These are phyloP conservation scores for Eremothecium coryli DNA, from an alignment of 1,139 yeast species.

Conservation along the genomic window DNA sequence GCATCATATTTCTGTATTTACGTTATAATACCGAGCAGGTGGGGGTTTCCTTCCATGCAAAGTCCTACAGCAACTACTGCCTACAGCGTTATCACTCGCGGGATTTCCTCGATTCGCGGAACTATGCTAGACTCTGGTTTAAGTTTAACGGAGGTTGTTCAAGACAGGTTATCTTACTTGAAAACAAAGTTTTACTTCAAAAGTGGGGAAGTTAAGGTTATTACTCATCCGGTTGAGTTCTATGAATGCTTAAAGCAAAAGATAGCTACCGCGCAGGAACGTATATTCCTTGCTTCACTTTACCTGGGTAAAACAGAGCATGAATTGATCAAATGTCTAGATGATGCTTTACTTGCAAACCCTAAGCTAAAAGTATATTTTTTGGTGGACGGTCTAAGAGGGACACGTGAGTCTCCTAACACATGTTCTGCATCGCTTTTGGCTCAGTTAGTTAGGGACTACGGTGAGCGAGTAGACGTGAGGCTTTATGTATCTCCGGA, in stretches of 20 bases:
- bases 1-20: too few species aligned
- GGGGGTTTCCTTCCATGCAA: too few species aligned
- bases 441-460: constrained; percentile 55
- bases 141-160: constrained; percentile 7
- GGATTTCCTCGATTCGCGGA: too few species aligned
- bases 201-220: constrained; percentile 52
- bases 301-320: constrained; percentile 78
- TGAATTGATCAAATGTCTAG: constrained; percentile 58
- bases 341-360: constrained; percentile 49
- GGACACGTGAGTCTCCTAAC: constrained; percentile 85
- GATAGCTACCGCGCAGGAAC: constrained; percentile 43
- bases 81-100: too few species aligned
- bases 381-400: constrained; percentile 79
- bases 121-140: not conserved
- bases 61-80: too few species aligned
- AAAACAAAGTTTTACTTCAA: constrained; percentile 49
- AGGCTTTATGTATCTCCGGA: constrained; percentile 89
- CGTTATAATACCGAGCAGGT: too few species aligned
- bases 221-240: constrained; percentile 61
- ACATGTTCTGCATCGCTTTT: constrained; percentile 69
- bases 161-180: constrained; percentile 13
- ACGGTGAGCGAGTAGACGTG: constrained; percentile 67
- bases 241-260: constrained; percentile 52
- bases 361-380: constrained; percentile 59
- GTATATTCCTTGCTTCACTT: constrained; percentile 75